Conservation (phyloP, 768 basidiomycete species). For the Trametes villosa region DNA sequence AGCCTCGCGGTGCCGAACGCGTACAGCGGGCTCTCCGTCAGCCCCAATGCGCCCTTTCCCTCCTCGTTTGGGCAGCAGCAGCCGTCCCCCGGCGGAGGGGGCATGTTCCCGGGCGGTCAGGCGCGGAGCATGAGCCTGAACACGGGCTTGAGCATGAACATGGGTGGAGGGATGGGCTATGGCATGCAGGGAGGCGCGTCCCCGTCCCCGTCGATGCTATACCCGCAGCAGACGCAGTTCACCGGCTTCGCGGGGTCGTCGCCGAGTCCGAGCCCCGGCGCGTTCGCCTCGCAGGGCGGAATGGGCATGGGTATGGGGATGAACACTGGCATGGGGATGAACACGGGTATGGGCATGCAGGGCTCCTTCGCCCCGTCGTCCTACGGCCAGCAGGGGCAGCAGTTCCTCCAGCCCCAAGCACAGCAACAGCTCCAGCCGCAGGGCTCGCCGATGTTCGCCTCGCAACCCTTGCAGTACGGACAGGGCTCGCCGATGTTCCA, state of each 20-base stretch:
- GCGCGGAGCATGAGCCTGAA: slow-evolving; percentile 30
- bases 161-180: no score
- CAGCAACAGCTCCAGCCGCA: slow-evolving; percentile 15
- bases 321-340: slow-evolving; percentile 7
- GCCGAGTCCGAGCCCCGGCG: slow-evolving; percentile 24
- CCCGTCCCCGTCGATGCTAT: slow-evolving; percentile 22
- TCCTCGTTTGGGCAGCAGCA: slow-evolving; percentile 24
- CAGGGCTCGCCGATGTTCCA: slow-evolving; percentile 35
- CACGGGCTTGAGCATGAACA: slow-evolving; percentile 22
- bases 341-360: not conserved
- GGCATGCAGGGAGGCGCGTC: slow-evolving; percentile 12
- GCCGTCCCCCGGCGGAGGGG: slow-evolving; percentile 13
- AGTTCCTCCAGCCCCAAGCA: slow-evolving; percentile 14
- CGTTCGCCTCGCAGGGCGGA: slow-evolving; percentile 23
- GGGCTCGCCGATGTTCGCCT: slow-evolving; percentile 17
- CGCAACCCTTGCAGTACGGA: slow-evolving; percentile 28
- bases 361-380: slow-evolving; percentile 20
- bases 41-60: slow-evolving; percentile 27
- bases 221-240: slow-evolving; percentile 7
- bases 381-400: slow-evolving; percentile 18
- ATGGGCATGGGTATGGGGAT: slow-evolving; percentile 2
- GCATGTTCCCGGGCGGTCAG: slow-evolving; percentile 21
- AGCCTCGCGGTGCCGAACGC: slow-evolving; percentile 19
- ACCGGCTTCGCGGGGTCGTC: slow-evolving; percentile 1
- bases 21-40: slow-evolving; percentile 28